A percentile compares a stretch with the other conserved stretches of the same genome.
These are phyloP conservation scores for Psilocybe cyanescens DNA, from an alignment of 768 basidiomycete genomes.

Conservation along the genomic window DNA sequence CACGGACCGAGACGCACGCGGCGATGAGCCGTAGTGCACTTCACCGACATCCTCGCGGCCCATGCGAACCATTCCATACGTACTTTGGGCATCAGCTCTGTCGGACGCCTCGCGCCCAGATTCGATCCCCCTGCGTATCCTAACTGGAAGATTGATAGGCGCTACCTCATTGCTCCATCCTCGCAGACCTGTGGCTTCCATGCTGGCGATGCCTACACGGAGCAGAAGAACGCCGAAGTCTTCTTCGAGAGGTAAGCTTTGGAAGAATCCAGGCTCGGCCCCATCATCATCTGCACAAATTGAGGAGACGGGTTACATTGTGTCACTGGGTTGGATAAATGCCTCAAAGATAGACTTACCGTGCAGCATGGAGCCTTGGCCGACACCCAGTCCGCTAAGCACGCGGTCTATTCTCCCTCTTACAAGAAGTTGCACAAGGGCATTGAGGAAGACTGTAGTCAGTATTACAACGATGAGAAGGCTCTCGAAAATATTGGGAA, in stretches of 20 bases:
- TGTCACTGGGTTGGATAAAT: too few relatives aligned
- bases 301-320: too few relatives aligned
- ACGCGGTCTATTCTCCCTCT: conserved; percentile 62
- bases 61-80: conserved; percentile 34
- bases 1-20: background rate
- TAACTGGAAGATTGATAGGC: conserved; percentile 38
- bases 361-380: conserved; percentile 30
- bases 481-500: conserved; percentile 76
- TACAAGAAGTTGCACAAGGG: conserved; percentile 66
- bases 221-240: conserved; percentile 75
- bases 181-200: conserved; percentile 73
- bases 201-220: conserved; percentile 72
- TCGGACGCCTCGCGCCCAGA: background rate
- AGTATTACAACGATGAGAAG: conserved; percentile 58
- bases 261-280: conserved; percentile 24
- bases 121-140: conserved; percentile 16
- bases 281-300: conserved; percentile 21
- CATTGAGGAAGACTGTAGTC: conserved; percentile 64
- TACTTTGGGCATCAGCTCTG: background rate
- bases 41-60: conserved; percentile 33
- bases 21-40: conserved; percentile 27
- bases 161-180: conserved; percentile 80
- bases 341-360: conserved; percentile 14
- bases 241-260: conserved; percentile 60
- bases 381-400: conserved; percentile 55